Conservation (phyloP, 352 stramenopile species). For the Pythium brachiatum region DNA sequence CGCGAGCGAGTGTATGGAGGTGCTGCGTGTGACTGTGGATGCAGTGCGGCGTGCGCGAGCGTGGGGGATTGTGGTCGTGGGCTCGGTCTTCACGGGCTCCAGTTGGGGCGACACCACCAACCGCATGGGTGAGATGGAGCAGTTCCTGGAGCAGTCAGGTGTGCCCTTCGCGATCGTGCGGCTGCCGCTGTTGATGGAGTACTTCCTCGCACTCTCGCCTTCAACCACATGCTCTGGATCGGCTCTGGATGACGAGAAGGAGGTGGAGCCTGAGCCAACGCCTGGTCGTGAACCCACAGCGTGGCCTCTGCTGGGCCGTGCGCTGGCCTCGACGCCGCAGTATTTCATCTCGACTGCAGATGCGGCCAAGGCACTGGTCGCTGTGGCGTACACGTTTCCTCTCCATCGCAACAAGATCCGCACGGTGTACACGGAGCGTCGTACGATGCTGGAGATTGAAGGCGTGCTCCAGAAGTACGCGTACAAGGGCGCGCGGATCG, state of each 20-base stretch:
- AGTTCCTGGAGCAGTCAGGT: slow-evolving; percentile 51
- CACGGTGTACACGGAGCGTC: slow-evolving; percentile 27
- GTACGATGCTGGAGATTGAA: slow-evolving; percentile 29
- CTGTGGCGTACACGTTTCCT: slow-evolving; percentile 32
- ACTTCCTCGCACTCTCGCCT: slow-evolving; percentile 52
- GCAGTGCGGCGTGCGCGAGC: slow-evolving; percentile 46
- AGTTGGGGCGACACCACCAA: slow-evolving; percentile 40
- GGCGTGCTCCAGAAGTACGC: slow-evolving; percentile 21
- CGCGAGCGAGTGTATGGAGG: slow-evolving; percentile 45
- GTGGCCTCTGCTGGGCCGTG: slow-evolving; percentile 21
- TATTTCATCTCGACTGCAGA: slow-evolving; percentile 33
- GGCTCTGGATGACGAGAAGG: neutral
- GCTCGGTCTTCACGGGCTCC: slow-evolving; percentile 52
- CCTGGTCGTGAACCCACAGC: neutral
- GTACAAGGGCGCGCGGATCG: slow-evolving; percentile 18
- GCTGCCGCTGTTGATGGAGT: slow-evolving; percentile 78
- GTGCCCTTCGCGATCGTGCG: slow-evolving; percentile 62
- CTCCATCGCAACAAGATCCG: slow-evolving; percentile 26
- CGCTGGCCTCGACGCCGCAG: slow-evolving; percentile 26
- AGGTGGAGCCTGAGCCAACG: slow-evolving; percentile 11
- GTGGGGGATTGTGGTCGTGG: slow-evolving; percentile 75
- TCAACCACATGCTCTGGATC: neutral
- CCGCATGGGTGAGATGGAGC: slow-evolving; percentile 62
- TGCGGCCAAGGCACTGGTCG: slow-evolving; percentile 27
- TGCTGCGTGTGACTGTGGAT: slow-evolving; percentile 51